Evolutionary conservation across 345 rosid genomes (phyloP), one percentile per base, ranked within the genome.

Genomic region (Aquilaria yunnanensis): DNA sequence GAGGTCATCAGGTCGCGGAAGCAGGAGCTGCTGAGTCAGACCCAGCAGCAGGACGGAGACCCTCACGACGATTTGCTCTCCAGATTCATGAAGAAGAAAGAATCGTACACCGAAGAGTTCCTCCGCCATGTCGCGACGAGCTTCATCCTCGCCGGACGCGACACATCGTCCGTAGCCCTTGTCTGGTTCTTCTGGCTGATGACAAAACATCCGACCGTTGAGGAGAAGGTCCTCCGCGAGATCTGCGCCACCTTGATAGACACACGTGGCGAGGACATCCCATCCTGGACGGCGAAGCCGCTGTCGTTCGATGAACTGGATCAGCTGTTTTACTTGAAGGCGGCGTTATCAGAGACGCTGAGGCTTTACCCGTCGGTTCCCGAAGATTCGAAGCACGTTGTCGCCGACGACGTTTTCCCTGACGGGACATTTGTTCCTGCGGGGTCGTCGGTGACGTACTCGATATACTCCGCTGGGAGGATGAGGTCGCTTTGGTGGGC

Each of bases 101-200:
- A 90, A 54, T 67, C 88, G 59, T 90, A 86, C 83, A 74, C 97
- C 0, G 97, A 90, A 71, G 63, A 76, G 2, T 78, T 80, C 61
- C 92, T 93, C 52, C 87, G 86, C 69, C 94, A 90, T 71, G 96
- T 93, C 68, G 98, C 97, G 12, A 90, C 88, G 47, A 93, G 86
- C 61, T 93, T 93, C 81, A 88, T 93, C 79, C 82, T 93, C 47
- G 98, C 98, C 41, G 98, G 98, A 34, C 90, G 98, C 14, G 97
- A 93, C 86, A 93, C 98, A 72, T 90, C 97, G 63, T 83, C 97
- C 0, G 98, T 88, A 2, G 97, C 98, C 14, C 61, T 93, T 30
- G 68, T 86, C 82, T 94, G 99, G 99, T 94, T 94, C 77, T 94
- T 94, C 71, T 86, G 95, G 92, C 50, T 88, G 63, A 61, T 88